Evolutionary conservation across 805 yeast genomes (phyloP), one percentile per base, ranked within the genome.

Genomic region (Yamadazyma olivae): DNA sequence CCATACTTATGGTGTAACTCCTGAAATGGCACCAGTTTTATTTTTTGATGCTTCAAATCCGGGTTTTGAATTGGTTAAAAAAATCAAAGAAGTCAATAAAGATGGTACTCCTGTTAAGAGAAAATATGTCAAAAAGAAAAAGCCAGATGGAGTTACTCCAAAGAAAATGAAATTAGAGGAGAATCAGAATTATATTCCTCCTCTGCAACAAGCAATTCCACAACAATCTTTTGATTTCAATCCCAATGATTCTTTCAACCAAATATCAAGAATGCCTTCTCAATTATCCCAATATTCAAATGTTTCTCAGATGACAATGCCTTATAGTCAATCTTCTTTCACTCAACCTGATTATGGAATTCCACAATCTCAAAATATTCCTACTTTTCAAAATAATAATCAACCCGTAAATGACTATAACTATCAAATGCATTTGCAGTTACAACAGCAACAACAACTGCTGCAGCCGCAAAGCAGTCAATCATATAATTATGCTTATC

Each of bases 91-190:
- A 24, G 46, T 56, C 19, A 53, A 52, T 36, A 64, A 58, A 40
- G 70, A 66, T 27, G 64, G 64, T n/a, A 61, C 71, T 15, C 72
- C 69, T 2, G 56, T 59, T 17, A 66, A 66, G 39, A 54, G 72
- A 27, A 65, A 67, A 41, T 67, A 66, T 44, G 61, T 67, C 17
- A 76, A 73, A 43, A 73, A 87, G 38, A 87, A 91, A 1, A 65
- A 67, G 33, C 79, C 77, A 46, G 79, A 74, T 1, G 95, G 85
- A 4, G 65, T 48, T 59, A 75, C 40, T 39, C 69, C 36, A 66
- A 77, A 51, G 77, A 84, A 44, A 54, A 35, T 19, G 32, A 38
- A 30, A 35, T 30, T 25, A 23, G 42, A 45, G 12, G 44, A 36
- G 5, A 26, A 22, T 13, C 9, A 25, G 31, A 3, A 6, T 6